Percentiles rank a stretch among this genome's conserved stretches.
phyloP scores from a whole-genome alignment of 73 alveolate species.

The Loxodes magnus region DNA sequence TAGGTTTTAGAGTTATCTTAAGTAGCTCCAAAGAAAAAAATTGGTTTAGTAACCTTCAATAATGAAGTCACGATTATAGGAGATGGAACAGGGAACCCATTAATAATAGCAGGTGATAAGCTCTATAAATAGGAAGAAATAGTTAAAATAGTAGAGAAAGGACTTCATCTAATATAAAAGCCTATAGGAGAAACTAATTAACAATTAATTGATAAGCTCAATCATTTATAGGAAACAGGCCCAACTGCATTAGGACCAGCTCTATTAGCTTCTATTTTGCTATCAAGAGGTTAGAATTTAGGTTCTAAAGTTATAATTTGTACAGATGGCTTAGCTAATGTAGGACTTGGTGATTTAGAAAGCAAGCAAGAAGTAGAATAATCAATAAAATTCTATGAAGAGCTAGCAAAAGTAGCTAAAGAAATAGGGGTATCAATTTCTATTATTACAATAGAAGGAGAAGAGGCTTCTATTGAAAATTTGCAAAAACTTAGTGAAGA shows the following conservation, averaged over 20 bases:
- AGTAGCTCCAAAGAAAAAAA: constrained; percentile 56
- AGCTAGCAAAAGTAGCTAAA: constrained; percentile 57
- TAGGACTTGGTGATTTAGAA: constrained; percentile 78
- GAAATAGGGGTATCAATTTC: constrained; percentile 59
- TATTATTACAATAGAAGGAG: constrained; percentile 77
- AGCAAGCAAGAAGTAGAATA: constrained; percentile 23
- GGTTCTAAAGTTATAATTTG: constrained; percentile 83
- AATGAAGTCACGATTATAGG: constrained; percentile 75
- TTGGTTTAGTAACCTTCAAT: constrained; percentile 87
- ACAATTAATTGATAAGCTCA: constrained; percentile 25
- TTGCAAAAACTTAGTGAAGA: constrained; percentile 59
- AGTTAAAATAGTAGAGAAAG: constrained; percentile 26
- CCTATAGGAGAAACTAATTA: constrained; percentile 46
- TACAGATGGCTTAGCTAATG: constrained; percentile 94
- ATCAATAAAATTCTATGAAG: constrained; percentile 56
- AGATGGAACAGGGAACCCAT: constrained; percentile 62
- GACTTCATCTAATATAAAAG: constrained; percentile 24
- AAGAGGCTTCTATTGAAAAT: constrained; percentile 69
- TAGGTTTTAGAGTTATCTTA: constrained; percentile 44
- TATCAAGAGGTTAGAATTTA: constrained; percentile 53
- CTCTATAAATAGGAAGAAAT: constrained; percentile 41
- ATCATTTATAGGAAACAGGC: constrained; percentile 60
- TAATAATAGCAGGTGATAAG: constrained; percentile 63
- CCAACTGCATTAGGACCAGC: constrained; percentile 96
- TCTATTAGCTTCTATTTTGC: constrained; percentile 50